Evolutionary conservation across 257 asterid species (phyloP), one percentile per base, ranked within the genome.

Genomic region (Penstemon davidsonii): DNA sequence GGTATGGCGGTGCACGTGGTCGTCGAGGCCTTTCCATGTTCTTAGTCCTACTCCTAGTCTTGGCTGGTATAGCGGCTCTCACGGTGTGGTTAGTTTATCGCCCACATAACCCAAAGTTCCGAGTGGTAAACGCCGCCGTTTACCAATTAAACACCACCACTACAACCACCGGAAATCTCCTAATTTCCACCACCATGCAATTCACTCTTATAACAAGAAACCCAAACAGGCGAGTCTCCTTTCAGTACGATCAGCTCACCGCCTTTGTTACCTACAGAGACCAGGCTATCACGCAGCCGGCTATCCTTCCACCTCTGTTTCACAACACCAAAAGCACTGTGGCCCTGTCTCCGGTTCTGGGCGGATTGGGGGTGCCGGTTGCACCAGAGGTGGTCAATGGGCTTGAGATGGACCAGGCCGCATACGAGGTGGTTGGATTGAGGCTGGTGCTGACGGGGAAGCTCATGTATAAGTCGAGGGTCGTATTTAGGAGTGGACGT

Each of bases 271-370:
- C 86, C 33, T 84, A 88, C 83, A 75, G 51, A 72, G 55, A 78
- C 73, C 82, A 74, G 80, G 70, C 85, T 33, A 81, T 86, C 81
- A 86, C 94, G 9, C 73, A 85, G 7, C 74, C 85, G 6, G 68
- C 46, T 39, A 5, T 55, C 57, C 85, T 83, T 75, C 94, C 96
- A 9, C 87, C 91, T 11, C 38, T 88, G 57, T 56, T 41, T 11
- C 96, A 82, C 61, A 82, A 77, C 68, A 56, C 73, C 0, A 83
- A 78, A 77, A 83, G 83, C 83, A 84, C 94, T 60, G 87, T 84
- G 84, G 85, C 84, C 1, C 68, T 88, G 43, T 81, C 96, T 0
- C 88, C 94, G 8, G 73, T 88, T 19, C 67, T 88, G 0, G 91
- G 89, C 7, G 89, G 94, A 0, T 66, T 49, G 0, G 38, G 76